A percentile compares a stretch with the other conserved stretches of the same genome.
Conservation (phyloP, 2,329 filamentous ascomycete species). For the Exophiala dermatitidis region DNA sequence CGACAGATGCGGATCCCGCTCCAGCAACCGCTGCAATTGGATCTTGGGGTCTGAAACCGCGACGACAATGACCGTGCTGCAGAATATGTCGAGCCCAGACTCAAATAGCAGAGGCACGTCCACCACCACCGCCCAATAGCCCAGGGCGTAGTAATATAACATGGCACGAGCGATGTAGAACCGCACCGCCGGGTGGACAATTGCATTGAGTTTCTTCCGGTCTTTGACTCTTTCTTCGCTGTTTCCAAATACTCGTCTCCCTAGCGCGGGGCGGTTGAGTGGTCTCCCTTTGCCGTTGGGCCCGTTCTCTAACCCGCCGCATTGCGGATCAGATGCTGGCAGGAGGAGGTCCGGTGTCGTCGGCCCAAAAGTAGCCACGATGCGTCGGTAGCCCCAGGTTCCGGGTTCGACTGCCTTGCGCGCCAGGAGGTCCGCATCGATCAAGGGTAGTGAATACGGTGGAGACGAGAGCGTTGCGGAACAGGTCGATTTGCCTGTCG, state of each 20-base stretch:
- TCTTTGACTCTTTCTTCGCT: conserved; percentile 63
- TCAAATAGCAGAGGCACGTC: conserved; percentile 93
- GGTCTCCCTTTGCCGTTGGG: conserved; percentile 55
- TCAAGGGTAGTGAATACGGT: conserved; percentile 79
- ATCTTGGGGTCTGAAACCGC: conserved; percentile 70
- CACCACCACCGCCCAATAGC: conserved; percentile 81
- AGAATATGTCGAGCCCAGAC: conserved; percentile 74
- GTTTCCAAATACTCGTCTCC: conserved; percentile 77
- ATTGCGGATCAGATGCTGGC: conserved; percentile 41
- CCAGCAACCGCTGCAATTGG: conserved; percentile 72
- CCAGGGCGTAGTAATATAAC: conserved; percentile 63
- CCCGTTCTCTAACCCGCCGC: conserved; percentile 25
- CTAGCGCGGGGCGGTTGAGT: conserved; percentile 79
- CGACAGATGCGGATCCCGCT: conserved; percentile 68
- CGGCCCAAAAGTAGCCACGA: conserved; percentile 71
- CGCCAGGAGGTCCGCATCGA: conserved; percentile 89
- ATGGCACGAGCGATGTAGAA: conserved; percentile 72
- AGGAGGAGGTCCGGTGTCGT: conserved; percentile 81
- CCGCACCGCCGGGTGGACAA: conserved; percentile 87
- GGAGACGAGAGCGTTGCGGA: conserved; percentile 70
- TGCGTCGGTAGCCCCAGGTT: conserved; percentile 71
- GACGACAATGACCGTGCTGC: conserved; percentile 79
- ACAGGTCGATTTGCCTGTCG: conserved; percentile 95
- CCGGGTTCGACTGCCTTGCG: conserved; percentile 92
- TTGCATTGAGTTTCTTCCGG: conserved; percentile 71